Conservation (phyloP, 1,284 basidiomycete species). For the Heterobasidion parviporum region DNA sequence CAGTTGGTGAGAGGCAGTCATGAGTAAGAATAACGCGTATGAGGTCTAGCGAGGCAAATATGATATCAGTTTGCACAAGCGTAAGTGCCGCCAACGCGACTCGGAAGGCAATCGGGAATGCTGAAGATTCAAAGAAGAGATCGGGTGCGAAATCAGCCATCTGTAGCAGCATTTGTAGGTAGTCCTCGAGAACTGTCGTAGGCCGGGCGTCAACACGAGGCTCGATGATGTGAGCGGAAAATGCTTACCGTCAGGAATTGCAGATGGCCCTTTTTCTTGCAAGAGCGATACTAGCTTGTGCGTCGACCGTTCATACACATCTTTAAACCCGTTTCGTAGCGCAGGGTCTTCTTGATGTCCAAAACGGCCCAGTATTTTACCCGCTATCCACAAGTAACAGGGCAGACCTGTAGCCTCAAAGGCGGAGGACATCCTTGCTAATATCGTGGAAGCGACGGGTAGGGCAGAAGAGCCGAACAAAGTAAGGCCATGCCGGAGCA, state of each 20-base stretch:
- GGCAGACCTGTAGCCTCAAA: slow-evolving; percentile 83
- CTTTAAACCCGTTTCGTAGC: slow-evolving; percentile 49
- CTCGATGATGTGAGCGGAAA: neutral
- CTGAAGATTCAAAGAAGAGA: slow-evolving; percentile 68
- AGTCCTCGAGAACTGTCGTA: slow-evolving; percentile 86
- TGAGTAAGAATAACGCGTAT: slow-evolving; percentile 71
- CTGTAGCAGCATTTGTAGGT: slow-evolving; percentile 74
- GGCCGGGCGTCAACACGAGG: neutral
- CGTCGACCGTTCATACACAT: slow-evolving; percentile 72
- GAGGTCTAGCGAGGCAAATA: slow-evolving; percentile 77
- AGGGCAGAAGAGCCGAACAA: slow-evolving; percentile 73
- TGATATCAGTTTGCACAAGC: slow-evolving; percentile 73
- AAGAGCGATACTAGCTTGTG: slow-evolving; percentile 61
- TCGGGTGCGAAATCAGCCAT: slow-evolving; percentile 66
- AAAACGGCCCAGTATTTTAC: slow-evolving; percentile 74
- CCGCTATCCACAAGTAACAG: slow-evolving; percentile 91
- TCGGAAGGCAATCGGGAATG: slow-evolving; percentile 71
- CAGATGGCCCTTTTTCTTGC: slow-evolving; percentile 55
- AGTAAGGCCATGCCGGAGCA: slow-evolving; percentile 75
- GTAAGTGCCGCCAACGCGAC: slow-evolving; percentile 71
- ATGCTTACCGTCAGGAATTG: slow-evolving; percentile 74
- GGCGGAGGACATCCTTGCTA: slow-evolving; percentile 67
- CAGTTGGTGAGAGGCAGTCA: slow-evolving; percentile 45
- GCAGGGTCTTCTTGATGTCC: slow-evolving; percentile 50
- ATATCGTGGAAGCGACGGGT: slow-evolving; percentile 61